Base-by-base conservation (phyloP, 805 yeast species). In the Hermanozyma aechmeae region DNA sequence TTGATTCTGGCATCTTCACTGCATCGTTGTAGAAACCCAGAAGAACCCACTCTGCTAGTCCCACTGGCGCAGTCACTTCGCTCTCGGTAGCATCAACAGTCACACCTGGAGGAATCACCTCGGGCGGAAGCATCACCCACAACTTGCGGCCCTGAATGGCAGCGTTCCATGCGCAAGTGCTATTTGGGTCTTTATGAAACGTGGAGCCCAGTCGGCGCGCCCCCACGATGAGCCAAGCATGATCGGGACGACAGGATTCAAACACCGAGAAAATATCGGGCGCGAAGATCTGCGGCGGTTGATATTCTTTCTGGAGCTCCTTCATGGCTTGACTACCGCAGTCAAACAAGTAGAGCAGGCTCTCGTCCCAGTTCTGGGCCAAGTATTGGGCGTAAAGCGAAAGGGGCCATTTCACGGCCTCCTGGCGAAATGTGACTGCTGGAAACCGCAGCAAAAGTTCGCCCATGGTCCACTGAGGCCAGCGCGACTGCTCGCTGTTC, bases 121-220 rank as follows among this genome's bases (percentile, higher is more conserved):
- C 61, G 0, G 93, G 92, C 2, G 94, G 95, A 12, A 84, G 61
- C 94, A 86, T 82, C 14, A 86, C 59, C 96, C 96, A 85, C 26
- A 86, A 60, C 50, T 85, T 85, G 30, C 69, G 57, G 1, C 96
- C 96, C 2, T 69, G 59, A 2, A 86, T 51, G 2, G 77, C 74
- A 0, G 87, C 71, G 50, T 86, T 86, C 96, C 96, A 86, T 0
- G 96, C 96, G 29, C 80, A 73, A 0, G 96, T 87, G 25, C 73
- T 71, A 48, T 86, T 86, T 6, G 96, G 96, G 46, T 86, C 96
- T 44, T 87, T 86, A 51, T 86, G 96, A 52, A 85, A 86, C 0
- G 93, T 80, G 1, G 94, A 82, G 0, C 96, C 96, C 6, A 85
- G 75, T 27, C 93, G 55, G 13, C 58, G 62, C 2, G 94, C 86